Base-by-base conservation (phyloP, 805 yeast genomes). In the Blastobotrys americana region DNA sequence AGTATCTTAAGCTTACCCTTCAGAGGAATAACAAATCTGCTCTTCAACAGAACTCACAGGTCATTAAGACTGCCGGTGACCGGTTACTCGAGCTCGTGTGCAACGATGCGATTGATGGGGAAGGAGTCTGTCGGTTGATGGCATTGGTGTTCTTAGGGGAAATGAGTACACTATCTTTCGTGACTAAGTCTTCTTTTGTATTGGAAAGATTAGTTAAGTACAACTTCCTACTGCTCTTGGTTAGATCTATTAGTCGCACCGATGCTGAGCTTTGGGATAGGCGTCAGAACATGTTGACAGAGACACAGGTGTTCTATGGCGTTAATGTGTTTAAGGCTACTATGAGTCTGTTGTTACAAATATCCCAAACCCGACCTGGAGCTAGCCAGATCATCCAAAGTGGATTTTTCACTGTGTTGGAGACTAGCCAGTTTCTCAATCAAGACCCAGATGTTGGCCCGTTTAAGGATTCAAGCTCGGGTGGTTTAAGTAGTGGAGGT, bases 91-190 rank as follows among this genome's bases (percentile, higher is more conserved):
- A 77, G 16, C 70, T 75, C 1, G 71, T 87, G 25, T 81, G 86
- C 57, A 78, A 77, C 48, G 97, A 93, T 65, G 80, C 93, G 0
- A 74, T 86, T 13, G 71, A 78, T 43, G 87, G 89, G 2, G 93
- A 84, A 53, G 93, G 90, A 1, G 68, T 82, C 0, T 74, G 82
- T 5, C 74, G 93, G 52, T 73, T 88, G 8, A 79, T 90, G 0
- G 80, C 95, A 2, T 68, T 89, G 10, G 59, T 87, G n/a, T 66
- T 89, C 10, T 61, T 93, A 50, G 95, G 87, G 54, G 71, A 82
- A 1, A 63, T 81, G 41, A 71, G 79, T 21, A 79, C 77, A 46
- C 60, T 79, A 33, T 74, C 82, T 1, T 70, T 72, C 25, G 55
- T 65, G n/a, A 69, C 70, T 17, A 69, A 74, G 35, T 68, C 74